Base-by-base conservation (phyloP, 371 early-diverging fungal genomes). In the Syncephalastrum sp. region DNA sequence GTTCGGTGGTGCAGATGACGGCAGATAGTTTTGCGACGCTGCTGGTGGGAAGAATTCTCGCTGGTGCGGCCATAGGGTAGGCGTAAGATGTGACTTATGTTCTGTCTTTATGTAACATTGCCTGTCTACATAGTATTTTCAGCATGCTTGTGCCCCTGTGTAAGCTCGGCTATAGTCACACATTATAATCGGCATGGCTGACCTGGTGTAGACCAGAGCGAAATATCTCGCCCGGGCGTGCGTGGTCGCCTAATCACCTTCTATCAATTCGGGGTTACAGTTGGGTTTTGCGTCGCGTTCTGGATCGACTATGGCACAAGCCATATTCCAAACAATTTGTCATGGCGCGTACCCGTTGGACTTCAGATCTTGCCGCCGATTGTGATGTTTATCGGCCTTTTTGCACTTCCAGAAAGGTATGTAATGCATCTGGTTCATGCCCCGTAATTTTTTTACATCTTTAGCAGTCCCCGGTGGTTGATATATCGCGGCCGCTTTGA, bases 221-320 rank as follows among this genome's bases (percentile, higher is more conserved):
- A 96, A 55, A 83, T 96, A 14, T 87, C 97, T 3, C 87, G 90
- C 27, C 81, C 90, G 21, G 67, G 82, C 16, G 84, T 90, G 57
- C 88, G 97, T 67, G 98, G 98, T 29, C 77, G 91, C n/a, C 72
- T 97, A 23, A 89, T 92, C 44, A 85, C 93, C 15, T 76, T 95
- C 38, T 93, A 97, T 70, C 96, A 96, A 68, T 84, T 92, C 59
- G 91, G 95, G 51, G 89, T 96, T 45, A 90, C 94, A 16, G 51
- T 81, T 53, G 87, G 87, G 15, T 75, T 80, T 42, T 69, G 61
- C 54, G 63, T 67, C 29, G 70, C 74, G 4, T 80, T 72, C 54
- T 76, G 77, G 77, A 54, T 75, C 38, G 66, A 56, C 6, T 76
- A 69, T 50, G 77, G 65, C 12, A 64, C 71, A 4, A 62, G 59